Evolutionary conservation across 73 alveolate genomes (phyloP), one percentile per base, ranked within the genome.

Genomic region (Tetrahymena thermophila): DNA sequence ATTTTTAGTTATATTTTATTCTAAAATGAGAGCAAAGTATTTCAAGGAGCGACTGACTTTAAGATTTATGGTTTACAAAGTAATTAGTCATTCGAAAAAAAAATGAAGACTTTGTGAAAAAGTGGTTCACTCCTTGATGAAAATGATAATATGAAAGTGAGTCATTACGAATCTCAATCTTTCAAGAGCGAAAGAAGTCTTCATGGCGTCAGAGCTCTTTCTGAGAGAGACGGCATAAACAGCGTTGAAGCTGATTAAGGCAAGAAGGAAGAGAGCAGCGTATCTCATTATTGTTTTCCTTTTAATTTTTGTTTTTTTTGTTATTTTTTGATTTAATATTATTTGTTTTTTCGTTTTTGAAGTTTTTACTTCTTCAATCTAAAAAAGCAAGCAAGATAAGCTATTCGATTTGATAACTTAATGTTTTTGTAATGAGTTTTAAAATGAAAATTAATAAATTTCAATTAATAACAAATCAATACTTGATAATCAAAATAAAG

Each of bases 201-300:
- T 71, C 89, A 71, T 71, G 89, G 89, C 17, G 23, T 71, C 89
- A 71, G 89, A 71, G 89, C 37, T 71, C 89, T 71, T 71, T 71
- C 89, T 71, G 37, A 71, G 89, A 71, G 89, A 71, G 37, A 71
- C 89, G 31, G 89, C 89, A 31, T 71, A 71, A 31, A 71, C 89
- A 71, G 89, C 89, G 89, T 71, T 71, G 89, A 71, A 31, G 37
- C 89, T 25, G 89, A 71, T 31, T 71, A 71, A 25, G n/a, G 89
- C 89, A 71, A 71, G 89, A 71, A 71, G 89, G 89, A 71, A 71
- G 89, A 71, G 89, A 71, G 89, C 89, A 25, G 89, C 89, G 89
- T 28, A 28, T 71, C 89, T 71, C 89, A 71, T 71, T 71, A n/a
- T 71, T 71, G 37, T n/a, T 71, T 71, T 71, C 37, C 89, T 31